Evolutionary conservation across 305 asterid species (phyloP).

Genomic region (Caryopteris hybrid): DNA sequence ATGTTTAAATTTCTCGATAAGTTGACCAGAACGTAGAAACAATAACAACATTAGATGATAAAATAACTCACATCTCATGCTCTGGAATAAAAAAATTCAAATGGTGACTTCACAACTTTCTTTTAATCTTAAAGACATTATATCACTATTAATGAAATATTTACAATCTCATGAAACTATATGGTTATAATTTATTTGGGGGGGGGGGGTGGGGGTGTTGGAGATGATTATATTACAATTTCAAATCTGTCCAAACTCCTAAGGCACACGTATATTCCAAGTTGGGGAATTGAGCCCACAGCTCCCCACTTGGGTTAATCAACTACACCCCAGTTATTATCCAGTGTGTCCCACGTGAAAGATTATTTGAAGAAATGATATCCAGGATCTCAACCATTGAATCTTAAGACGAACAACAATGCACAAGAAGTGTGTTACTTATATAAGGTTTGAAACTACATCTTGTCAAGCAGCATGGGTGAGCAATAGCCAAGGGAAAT

Average conservation of each 20-base stretch:
- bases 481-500: not conserved
- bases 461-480: not conserved
- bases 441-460: not conserved
- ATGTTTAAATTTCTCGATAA: too few relatives aligned
- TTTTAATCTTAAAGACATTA: not conserved
- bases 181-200: not conserved
- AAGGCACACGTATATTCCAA: not conserved
- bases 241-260: not conserved
- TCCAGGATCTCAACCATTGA: not conserved
- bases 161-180: not conserved
- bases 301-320: not conserved
- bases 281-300: not conserved
- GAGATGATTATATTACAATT: not conserved
- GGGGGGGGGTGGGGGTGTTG: too few relatives aligned
- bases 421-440: not conserved
- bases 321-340: not conserved
- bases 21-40: not conserved
- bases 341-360: not conserved
- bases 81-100: not conserved
- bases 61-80: not conserved
- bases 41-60: too few relatives aligned
- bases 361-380: not conserved
- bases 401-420: not conserved
- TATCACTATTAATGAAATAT: too few relatives aligned
- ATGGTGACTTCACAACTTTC: not conserved